A percentile compares a stretch with the other conserved stretches of the same genome.
Conservation (phyloP, 2,329 filamentous ascomycete genomes). For the Zymoseptoria crescenta region DNA sequence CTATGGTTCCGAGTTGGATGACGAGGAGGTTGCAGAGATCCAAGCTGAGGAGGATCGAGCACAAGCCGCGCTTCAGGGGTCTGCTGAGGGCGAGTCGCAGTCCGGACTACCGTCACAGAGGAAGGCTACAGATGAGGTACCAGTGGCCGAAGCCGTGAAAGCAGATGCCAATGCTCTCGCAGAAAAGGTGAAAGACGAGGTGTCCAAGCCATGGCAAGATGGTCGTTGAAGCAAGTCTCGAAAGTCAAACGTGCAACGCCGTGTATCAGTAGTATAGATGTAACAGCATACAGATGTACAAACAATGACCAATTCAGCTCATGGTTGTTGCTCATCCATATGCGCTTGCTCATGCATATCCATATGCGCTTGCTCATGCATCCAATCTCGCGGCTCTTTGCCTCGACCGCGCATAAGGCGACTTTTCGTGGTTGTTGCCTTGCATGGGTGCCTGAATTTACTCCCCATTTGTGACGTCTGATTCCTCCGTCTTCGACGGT, state of each 20-base stretch:
- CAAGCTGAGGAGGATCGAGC: conserved; percentile 16
- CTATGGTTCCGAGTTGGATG: conserved; percentile 80
- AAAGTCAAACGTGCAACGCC: background rate
- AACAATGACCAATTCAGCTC: conserved; percentile 2
- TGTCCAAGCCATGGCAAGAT: conserved; percentile 42
- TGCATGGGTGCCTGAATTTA: background rate
- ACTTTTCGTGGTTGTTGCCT: background rate
- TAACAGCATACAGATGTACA: conserved; percentile 17
- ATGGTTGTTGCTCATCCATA: background rate
- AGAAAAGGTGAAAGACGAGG: background rate
- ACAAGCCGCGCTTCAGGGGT: conserved; percentile 1
- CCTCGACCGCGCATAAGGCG: background rate
- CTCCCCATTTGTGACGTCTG: background rate
- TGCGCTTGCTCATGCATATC: no score
- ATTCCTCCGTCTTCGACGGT: background rate
- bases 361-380: background rate
- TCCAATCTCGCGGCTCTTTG: background rate
- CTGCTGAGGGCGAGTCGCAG: background rate
- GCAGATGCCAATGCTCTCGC: background rate
- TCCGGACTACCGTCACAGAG: conserved; percentile 14
- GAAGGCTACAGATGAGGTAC: conserved; percentile 41
- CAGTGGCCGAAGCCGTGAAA: conserved; percentile 13
- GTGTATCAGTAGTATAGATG: conserved; percentile 4
- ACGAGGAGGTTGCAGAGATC: conserved; percentile 53
- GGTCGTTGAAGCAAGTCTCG: conserved; percentile 7